Conservation (phyloP, 2,329 filamentous ascomycete species). For the Beauveria scarabaeidicola region DNA sequence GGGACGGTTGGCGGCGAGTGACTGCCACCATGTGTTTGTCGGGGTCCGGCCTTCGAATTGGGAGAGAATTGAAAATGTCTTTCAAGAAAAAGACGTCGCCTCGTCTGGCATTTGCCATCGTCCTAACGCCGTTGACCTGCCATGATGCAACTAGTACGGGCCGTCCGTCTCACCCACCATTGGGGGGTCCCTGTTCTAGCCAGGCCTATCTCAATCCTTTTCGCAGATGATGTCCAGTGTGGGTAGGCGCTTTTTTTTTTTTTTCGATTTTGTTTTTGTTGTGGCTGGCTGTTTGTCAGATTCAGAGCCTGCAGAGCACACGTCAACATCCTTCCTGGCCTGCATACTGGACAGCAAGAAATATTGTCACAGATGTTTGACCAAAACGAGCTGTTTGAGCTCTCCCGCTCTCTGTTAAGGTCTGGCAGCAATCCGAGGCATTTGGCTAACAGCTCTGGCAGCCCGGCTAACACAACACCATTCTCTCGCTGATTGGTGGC, state of each 20-base stretch:
- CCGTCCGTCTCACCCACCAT: slow-evolving; percentile 8
- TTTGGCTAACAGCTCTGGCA: neutral
- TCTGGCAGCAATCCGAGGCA: neutral
- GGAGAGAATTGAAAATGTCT: neutral
- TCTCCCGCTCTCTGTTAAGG: neutral
- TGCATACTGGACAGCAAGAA: neutral
- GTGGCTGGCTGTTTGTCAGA: neutral
- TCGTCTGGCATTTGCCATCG: neutral
- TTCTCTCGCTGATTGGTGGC: neutral
- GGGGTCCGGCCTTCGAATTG: neutral
- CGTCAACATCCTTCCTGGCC: neutral
- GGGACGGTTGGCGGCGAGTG: neutral
- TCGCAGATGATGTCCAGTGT: neutral
- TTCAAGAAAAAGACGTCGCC: neutral
- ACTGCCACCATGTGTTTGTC: neutral
- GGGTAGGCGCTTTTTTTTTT: neutral
- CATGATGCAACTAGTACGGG: slow-evolving; percentile 2
- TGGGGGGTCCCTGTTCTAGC: neutral
- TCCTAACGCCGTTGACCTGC: neutral
- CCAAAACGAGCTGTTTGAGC: neutral
- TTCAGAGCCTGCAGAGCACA: neutral
- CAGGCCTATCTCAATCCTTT: slow-evolving; percentile 3
- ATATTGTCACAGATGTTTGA: neutral
- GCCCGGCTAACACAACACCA: neutral
- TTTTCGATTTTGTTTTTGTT: neutral